Evolutionary conservation across 495 filamentous ascomycete species (phyloP).

Genomic region (Amniculicola lignicola): DNA sequence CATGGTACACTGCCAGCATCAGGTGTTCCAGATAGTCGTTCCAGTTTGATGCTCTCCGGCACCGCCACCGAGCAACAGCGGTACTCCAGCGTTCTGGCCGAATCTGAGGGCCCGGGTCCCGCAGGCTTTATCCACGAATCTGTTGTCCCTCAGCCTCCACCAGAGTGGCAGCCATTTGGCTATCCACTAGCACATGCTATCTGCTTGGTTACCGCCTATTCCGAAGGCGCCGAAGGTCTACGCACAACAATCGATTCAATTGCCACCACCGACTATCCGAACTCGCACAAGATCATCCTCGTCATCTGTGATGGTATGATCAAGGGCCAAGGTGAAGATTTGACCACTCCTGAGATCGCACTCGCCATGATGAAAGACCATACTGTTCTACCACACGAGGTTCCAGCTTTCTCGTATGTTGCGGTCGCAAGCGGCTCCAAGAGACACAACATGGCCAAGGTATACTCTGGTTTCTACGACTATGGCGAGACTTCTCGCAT

Average conservation of each 20-base stretch:
- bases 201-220: constrained; percentile 95
- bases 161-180: constrained; percentile 94
- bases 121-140: constrained; percentile 92
- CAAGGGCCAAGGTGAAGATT: constrained; percentile 87
- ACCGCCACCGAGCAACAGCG: constrained; percentile 44
- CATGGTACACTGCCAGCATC: constrained; percentile 57
- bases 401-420: constrained; percentile 89
- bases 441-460: constrained; percentile 98
- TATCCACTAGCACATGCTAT: constrained; percentile 91
- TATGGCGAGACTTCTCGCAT: constrained; percentile 80
- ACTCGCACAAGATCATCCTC: constrained; percentile 94
- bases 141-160: constrained; percentile 95
- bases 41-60: constrained; percentile 50
- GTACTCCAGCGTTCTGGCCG: constrained; percentile 56
- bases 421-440: constrained; percentile 95
- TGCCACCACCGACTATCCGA: constrained; percentile 96
- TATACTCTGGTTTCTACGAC: constrained; percentile 97
- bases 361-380: constrained; percentile 94
- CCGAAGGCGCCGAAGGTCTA: constrained; percentile 88
- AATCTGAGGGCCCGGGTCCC: constrained; percentile 73
- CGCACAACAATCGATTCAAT: constrained; percentile 94
- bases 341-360: constrained; percentile 86
- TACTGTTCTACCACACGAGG: constrained; percentile 70
- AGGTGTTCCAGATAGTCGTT: constrained; percentile 46
- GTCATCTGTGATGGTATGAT: constrained; percentile 98